Evolutionary conservation across 805 yeast genomes (phyloP), one percentile per base, ranked within the genome.

Genomic region (Starmerella ratchasimensis): DNA sequence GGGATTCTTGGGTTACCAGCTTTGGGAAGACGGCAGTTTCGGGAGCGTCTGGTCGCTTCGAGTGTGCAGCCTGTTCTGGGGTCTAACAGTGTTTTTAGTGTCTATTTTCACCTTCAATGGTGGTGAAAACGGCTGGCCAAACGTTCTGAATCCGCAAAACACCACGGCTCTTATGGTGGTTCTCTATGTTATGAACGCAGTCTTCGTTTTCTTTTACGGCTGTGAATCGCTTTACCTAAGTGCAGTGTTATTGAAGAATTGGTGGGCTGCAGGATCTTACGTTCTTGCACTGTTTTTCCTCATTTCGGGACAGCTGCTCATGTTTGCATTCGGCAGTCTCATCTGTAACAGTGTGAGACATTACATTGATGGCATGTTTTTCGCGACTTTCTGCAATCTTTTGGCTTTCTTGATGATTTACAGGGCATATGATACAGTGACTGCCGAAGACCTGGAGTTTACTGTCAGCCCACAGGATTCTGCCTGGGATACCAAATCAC

Each of bases 391-490:
- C 25, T 72, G 94, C 54, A 82, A 82, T 54, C 55, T 83, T 34
- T 79, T 83, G 51, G 69, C 93, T 3, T 62, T 80, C 38, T 84
- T 90, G 94, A 88, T 90, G 97, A 67, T 88, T 36, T 88, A 84
- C 65, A 86, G 90, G 60, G 82, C 75, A 49, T 88, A 97, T 95
- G 96, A 86, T 53, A 83, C 86, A 70, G 77, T 88, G 36, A 90
- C 97, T 10, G 74, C 76, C 40, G 97, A 88, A 52, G 97, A 90
- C 57, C 73, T 88, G 50, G 98, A 88, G 60, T 90, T 88, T 58
- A 73, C 83, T 34, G 90, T 82, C 36, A 67, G 73, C 41, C 63
- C 64, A 27, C 62, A 62, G 41, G 71, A 65, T 44, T 63, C 60
- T 15, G 64, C 46, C 18, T 60, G 63, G 60, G 63, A 59, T 25